Conservation (phyloP, 192 early-diverging fungal species). For the Chytriomyces sp. region DNA sequence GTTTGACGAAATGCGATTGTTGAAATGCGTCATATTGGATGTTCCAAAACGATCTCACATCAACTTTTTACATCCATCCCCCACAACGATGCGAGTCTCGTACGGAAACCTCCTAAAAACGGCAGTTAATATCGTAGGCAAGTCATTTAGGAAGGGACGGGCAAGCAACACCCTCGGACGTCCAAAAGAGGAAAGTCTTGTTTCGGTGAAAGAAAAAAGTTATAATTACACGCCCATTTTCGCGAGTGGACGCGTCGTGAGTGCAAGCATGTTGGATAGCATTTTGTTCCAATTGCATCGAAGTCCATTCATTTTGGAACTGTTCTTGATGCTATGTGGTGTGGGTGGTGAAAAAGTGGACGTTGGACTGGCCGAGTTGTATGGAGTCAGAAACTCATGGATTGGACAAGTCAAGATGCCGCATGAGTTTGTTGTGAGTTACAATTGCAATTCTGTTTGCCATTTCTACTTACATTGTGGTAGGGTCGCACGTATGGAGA, state of each 20-base stretch:
- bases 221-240: slow-evolving; percentile 62
- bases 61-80: slow-evolving; percentile 53
- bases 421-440: slow-evolving; percentile 42
- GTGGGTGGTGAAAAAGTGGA: slow-evolving; percentile 30
- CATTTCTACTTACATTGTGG: neutral
- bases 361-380: slow-evolving; percentile 12
- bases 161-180: slow-evolving; percentile 36
- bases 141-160: slow-evolving; percentile 18
- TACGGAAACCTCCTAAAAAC: neutral
- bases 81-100: slow-evolving; percentile 8
- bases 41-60: slow-evolving; percentile 57
- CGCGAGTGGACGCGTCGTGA: slow-evolving; percentile 66
- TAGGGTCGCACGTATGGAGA: slow-evolving; percentile 49
- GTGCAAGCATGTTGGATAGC: slow-evolving; percentile 47
- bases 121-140: neutral
- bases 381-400: slow-evolving; percentile 33
- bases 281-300: slow-evolving; percentile 46
- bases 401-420: slow-evolving; percentile 51
- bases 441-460: neutral
- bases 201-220: neutral
- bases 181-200: slow-evolving; percentile 19
- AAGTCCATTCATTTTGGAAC: slow-evolving; percentile 59
- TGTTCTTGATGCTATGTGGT: slow-evolving; percentile 66
- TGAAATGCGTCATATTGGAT: slow-evolving; percentile 33
- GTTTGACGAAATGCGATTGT: slow-evolving; percentile 34